Evolutionary conservation across 2,329 filamentous ascomycete species (phyloP), one percentile per base, ranked within the genome.

Genomic region (Talaromyces funiculosus): DNA sequence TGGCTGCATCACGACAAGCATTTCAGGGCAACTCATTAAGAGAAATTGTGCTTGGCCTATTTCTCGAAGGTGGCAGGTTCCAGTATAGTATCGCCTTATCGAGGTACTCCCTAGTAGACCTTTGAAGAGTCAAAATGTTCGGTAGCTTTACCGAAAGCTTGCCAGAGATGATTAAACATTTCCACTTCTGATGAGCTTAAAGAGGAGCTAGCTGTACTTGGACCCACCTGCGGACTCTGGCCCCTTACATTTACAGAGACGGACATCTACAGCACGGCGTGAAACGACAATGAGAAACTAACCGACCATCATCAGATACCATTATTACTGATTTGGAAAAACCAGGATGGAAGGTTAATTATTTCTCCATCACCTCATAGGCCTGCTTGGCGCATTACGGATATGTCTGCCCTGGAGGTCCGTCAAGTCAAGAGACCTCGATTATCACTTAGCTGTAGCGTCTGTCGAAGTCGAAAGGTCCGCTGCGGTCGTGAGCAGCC

Each of bases 401-500:
- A n/a, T 33, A 51, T 51, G 47, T 51, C 47, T 49, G 45, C 26
- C 5, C 45, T 31, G 3, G 26, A 49, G 6, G 45, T 51, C 8
- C 58, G 51, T 38, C 58, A 55, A 33, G 42, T 63, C 47, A 64
- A 64, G 9, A 60, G 53, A 59, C 63, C 63, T 4, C 62, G 63
- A 29, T 22, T 64, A 26, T 56, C 59, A 14, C 63, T 65, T 2
- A 65, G 56, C 16, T 65, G 64, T 42, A 53, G 37, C 18, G 57
- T 61, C 12, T 65, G 64, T 49, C 61, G 63, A 2, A 53, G 58
- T n/a, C 64, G 63, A 18, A 65, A 65, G 37, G 64, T 65, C 22
- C 58, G 63, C 43, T 65, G 64, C 14, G 64, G 64, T 33, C 57
- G 61, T 16, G 64, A 65, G 37, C 63, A 64, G 8, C 64, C 64